These are phyloP conservation scores for Sporothrix inflata DNA, from an alignment of 2,329 filamentous ascomycete genomes.

Conservation along the genomic window DNA sequence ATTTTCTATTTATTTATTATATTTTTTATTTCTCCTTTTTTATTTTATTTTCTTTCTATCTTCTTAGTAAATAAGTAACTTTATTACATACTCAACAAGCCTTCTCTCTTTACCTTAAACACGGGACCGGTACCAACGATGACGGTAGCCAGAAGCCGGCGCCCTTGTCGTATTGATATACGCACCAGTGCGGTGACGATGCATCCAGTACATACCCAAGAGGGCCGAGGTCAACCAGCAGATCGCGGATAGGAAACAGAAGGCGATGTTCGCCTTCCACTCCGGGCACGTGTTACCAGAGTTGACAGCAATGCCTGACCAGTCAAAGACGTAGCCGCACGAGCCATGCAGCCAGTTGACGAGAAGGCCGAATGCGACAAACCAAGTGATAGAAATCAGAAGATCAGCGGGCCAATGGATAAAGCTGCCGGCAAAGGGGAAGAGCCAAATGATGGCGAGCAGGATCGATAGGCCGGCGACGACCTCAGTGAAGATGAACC, in stretches of 20 bases:
- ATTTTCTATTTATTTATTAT: no score
- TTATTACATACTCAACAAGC: no score
- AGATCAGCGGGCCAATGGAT: slow-evolving; percentile 73
- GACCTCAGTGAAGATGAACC: slow-evolving; percentile 76
- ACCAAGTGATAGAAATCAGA: slow-evolving; percentile 70
- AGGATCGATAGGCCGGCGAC: slow-evolving; percentile 71
- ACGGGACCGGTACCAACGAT: slow-evolving; percentile 47
- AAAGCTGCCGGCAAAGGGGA: slow-evolving; percentile 70
- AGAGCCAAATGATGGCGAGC: slow-evolving; percentile 70
- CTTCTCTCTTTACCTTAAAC: slow-evolving; percentile 40
- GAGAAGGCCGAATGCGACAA: slow-evolving; percentile 68
- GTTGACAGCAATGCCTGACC: slow-evolving; percentile 56
- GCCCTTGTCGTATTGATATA: neutral
- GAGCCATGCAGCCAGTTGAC: slow-evolving; percentile 56
- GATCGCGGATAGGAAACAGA: slow-evolving; percentile 71
- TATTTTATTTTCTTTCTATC: no score
- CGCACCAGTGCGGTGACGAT: slow-evolving; percentile 42
- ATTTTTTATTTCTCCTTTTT: no score
- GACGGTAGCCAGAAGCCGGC: slow-evolving; percentile 23
- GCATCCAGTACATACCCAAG: slow-evolving; percentile 60
- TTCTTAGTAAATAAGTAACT: no score
- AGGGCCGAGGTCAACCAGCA: slow-evolving; percentile 69
- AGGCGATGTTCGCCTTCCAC: slow-evolving; percentile 73
- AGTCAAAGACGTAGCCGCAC: slow-evolving; percentile 63
- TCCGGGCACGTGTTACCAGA: slow-evolving; percentile 62